Conservation (phyloP, 257 asterid species). For the Nicotiana attenuata region DNA sequence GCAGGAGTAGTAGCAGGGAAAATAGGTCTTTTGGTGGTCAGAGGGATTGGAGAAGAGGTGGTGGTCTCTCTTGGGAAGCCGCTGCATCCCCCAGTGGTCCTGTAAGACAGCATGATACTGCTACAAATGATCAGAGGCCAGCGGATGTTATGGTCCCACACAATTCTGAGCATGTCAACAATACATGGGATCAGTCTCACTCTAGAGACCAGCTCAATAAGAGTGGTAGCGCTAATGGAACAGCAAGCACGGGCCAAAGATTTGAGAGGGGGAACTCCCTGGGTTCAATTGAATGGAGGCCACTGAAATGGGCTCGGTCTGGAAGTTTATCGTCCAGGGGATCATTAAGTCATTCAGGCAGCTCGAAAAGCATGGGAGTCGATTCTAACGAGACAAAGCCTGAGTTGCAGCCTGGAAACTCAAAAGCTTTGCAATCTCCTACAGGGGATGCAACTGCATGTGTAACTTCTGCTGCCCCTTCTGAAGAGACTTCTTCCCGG, state of each 20-base stretch:
- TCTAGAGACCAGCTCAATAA: slow-evolving; percentile 48
- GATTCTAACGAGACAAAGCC: slow-evolving; percentile 29
- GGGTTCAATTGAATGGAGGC: slow-evolving; percentile 49
- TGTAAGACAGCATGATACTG: slow-evolving; percentile 42
- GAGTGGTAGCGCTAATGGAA: slow-evolving; percentile 25
- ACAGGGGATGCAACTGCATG: slow-evolving; percentile 19
- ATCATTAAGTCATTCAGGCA: slow-evolving; percentile 37
- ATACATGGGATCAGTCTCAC: slow-evolving; percentile 36
- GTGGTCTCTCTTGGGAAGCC: slow-evolving; percentile 48
- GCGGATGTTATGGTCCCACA: slow-evolving; percentile 42
- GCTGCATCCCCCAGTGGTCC: slow-evolving; percentile 52
- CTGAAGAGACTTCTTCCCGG: slow-evolving; percentile 64
- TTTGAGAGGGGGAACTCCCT: slow-evolving; percentile 53
- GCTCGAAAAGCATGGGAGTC: slow-evolving; percentile 36
- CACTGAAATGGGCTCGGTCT: slow-evolving; percentile 37
- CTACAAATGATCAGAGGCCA: slow-evolving; percentile 40
- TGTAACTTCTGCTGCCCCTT: slow-evolving; percentile 22
- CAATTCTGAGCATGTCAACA: slow-evolving; percentile 28
- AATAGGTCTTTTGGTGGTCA: slow-evolving; percentile 60
- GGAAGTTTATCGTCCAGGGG: slow-evolving; percentile 40
- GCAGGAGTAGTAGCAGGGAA: slow-evolving; percentile 48
- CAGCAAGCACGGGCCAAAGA: slow-evolving; percentile 35
- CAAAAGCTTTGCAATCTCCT: slow-evolving; percentile 25
- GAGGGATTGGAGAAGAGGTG: slow-evolving; percentile 52
- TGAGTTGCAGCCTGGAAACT: slow-evolving; percentile 23